Percentiles rank a stretch among this genome's conserved stretches.
Evolutionary conservation across 2,329 filamentous ascomycete species (phyloP).

Genomic region (Acephala macrosclerotiorum): DNA sequence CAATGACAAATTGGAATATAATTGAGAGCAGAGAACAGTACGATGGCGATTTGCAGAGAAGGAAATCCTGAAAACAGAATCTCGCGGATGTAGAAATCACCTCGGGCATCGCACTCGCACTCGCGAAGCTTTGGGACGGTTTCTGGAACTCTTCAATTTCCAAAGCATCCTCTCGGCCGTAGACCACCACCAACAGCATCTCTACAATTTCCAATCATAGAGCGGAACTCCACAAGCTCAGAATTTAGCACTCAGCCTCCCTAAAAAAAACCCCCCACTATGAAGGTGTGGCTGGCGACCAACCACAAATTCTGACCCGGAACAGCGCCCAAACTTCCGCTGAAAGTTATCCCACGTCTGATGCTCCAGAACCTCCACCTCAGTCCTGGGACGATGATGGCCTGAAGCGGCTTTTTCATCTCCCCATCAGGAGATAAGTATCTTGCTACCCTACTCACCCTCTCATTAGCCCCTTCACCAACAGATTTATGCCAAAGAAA

Average conservation of each 20-base stretch:
- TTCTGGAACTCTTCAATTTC: neutral
- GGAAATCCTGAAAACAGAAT: neutral
- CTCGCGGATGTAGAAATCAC: too few relatives aligned
- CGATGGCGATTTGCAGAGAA: neutral
- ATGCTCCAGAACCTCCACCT: neutral
- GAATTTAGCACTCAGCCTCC: too few relatives aligned
- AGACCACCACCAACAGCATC: slow-evolving; percentile 7
- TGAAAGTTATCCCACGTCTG: slow-evolving; percentile 1
- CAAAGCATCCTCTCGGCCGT: neutral
- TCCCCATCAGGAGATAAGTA: neutral
- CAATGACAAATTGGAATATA: too few relatives aligned
- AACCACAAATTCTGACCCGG: neutral
- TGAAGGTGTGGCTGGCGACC: too few relatives aligned
- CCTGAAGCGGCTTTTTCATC: neutral
- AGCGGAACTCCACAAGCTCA: neutral
- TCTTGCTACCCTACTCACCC: neutral
- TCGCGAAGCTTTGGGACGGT: neutral
- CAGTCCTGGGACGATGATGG: neutral
- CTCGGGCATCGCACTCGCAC: neutral
- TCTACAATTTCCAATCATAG: slow-evolving; percentile 7
- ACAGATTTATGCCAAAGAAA: neutral
- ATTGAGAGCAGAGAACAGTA: neutral
- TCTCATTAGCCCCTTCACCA: neutral
- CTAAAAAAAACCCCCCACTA: too few relatives aligned
- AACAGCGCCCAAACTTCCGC: neutral